Percentiles rank a stretch among this genome's conserved stretches.
Conservation (phyloP, 768 basidiomycete species). For the Paxillus involutus region DNA sequence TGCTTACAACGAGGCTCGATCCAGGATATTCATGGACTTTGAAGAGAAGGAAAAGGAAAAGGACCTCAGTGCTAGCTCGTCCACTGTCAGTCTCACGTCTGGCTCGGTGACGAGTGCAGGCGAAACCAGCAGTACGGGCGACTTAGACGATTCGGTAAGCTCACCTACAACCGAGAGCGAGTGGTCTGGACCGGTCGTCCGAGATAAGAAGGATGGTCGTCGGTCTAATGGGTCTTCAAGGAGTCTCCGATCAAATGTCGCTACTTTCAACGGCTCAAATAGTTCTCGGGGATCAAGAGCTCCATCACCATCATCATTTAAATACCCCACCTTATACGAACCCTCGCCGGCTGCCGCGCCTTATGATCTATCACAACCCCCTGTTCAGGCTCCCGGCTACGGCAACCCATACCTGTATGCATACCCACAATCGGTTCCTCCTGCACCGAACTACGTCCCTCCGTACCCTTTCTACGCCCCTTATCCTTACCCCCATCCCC, state of each 20-base stretch:
- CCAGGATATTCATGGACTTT: conserved; percentile 83
- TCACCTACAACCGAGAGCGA: conserved; percentile 82
- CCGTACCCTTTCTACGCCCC: conserved; percentile 43
- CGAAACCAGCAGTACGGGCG: conserved; percentile 60
- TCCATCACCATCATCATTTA: conserved; percentile 70
- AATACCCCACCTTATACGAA: conserved; percentile 73
- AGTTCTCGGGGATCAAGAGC: conserved; percentile 75
- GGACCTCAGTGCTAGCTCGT: conserved; percentile 75
- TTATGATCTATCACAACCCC: conserved; percentile 31
- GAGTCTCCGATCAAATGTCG: conserved; percentile 54
- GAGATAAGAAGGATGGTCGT: conserved; percentile 56
- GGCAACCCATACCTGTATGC: conserved; percentile 37
- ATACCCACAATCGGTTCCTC: conserved; percentile 40
- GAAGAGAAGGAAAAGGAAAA: conserved; percentile 69
- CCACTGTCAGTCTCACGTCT: conserved; percentile 68
- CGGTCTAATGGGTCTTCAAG: conserved; percentile 58
- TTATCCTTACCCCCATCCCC: conserved; percentile 54
- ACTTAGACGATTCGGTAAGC: conserved; percentile 66
- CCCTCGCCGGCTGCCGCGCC: conserved; percentile 36
- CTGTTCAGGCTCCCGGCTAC: conserved; percentile 30
- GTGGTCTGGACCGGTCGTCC: conserved; percentile 61
- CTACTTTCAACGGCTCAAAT: conserved; percentile 50
- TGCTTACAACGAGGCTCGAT: conserved; percentile 86
- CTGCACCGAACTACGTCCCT: conserved; percentile 39
- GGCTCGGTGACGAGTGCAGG: conserved; percentile 60